These are phyloP conservation scores for Arthrinium phaeospermum DNA, from an alignment of 2,329 filamentous ascomycete genomes.

Conservation along the genomic window DNA sequence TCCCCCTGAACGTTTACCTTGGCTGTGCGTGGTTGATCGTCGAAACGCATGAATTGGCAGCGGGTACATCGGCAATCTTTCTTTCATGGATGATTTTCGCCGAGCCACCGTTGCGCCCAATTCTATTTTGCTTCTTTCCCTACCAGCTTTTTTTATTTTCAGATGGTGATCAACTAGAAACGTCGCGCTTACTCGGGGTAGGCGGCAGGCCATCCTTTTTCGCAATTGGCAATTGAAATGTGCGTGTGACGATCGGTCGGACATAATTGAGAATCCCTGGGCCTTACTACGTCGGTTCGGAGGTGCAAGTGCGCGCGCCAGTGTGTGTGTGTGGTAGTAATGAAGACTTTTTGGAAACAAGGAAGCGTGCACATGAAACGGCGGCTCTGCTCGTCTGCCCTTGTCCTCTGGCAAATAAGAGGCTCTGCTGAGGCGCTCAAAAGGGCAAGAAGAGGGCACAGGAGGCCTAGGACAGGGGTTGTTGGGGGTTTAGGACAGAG, in stretches of 20 bases:
- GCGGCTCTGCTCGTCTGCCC: constrained; percentile 13
- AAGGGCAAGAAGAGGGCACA: not conserved
- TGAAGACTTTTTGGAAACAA: constrained; percentile 12
- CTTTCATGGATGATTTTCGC: not conserved
- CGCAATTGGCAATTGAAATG: not conserved
- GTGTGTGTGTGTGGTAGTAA: constrained; percentile 10
- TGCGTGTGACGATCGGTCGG: not conserved
- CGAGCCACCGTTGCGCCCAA: not conserved
- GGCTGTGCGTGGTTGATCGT: constrained; percentile 16
- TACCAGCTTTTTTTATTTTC: not conserved
- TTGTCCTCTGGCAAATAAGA: constrained; percentile 2
- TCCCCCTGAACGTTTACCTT: constrained; percentile 13
- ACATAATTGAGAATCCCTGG: not conserved
- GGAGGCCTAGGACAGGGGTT: not conserved
- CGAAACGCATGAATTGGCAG: constrained; percentile 15
- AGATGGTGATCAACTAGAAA: not conserved
- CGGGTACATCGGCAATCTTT: constrained; percentile 16
- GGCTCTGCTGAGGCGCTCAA: not conserved
- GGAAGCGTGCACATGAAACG: constrained; percentile 16
- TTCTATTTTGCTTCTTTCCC: not conserved
- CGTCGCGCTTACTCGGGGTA: not conserved
- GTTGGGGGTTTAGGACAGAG: not conserved
- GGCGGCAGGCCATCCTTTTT: not conserved
- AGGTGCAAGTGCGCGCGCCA: not conserved
- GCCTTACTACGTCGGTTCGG: not conserved